phyloP scores from a whole-genome alignment of 208 protist genomes.

The Crithidia acanthocephali region DNA sequence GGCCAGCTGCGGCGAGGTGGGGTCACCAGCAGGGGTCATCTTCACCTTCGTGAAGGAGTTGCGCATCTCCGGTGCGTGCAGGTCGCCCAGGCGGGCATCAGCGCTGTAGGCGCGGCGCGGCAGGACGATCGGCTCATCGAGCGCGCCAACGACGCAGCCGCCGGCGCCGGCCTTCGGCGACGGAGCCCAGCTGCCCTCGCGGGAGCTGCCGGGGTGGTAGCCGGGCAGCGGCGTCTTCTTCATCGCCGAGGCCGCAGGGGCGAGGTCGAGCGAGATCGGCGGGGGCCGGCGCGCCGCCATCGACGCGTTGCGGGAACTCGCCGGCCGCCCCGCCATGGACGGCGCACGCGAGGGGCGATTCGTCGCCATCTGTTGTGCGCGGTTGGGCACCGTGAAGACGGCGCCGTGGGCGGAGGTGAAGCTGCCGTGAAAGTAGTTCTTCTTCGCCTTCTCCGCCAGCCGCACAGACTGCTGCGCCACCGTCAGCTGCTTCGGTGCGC shows the following conservation, averaged over 20 bases:
- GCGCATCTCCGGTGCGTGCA: not conserved
- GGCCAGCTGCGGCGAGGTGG: constrained; percentile 4
- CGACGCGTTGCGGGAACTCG: constrained; percentile 30
- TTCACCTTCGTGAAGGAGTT: constrained; percentile 11
- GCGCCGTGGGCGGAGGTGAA: constrained; percentile 81
- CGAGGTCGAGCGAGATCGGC: constrained; percentile 31
- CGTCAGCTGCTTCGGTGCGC: constrained; percentile 43
- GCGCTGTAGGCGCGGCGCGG: constrained; percentile 47
- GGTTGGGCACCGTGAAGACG: constrained; percentile 70
- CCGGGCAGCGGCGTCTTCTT: constrained; percentile 33
- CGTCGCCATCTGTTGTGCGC: constrained; percentile 58
- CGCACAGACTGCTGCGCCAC: constrained; percentile 64
- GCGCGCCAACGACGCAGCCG: constrained; percentile 16
- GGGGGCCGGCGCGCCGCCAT: constrained; percentile 8
- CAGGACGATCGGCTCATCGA: constrained; percentile 43
- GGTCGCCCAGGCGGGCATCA: constrained; percentile 35
- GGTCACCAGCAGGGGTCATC: not conserved
- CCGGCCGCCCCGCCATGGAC: constrained; percentile 17
- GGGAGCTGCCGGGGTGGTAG: not conserved
- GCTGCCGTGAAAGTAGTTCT: constrained; percentile 78
- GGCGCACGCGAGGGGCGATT: constrained; percentile 39
- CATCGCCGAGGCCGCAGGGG: constrained; percentile 41
- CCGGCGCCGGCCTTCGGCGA: not conserved
- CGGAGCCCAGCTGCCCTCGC: constrained; percentile 1
- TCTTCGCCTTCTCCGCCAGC: constrained; percentile 66